Evolutionary conservation across 257 asterid genomes (phyloP).

Genomic region (Solanum chaucha): DNA sequence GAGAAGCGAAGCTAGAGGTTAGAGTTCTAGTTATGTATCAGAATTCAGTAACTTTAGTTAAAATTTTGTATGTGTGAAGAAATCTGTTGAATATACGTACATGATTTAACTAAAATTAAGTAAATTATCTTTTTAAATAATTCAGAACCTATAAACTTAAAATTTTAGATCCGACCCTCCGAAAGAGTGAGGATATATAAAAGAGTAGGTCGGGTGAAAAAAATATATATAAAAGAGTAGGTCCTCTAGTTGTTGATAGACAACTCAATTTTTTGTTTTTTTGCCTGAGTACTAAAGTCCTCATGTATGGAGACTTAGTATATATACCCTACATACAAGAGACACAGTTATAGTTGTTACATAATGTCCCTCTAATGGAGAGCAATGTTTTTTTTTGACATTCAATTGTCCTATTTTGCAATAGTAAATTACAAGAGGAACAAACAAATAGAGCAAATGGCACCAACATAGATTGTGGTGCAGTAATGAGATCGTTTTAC

Average conservation of each 20-base stretch:
- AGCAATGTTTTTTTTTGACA: background rate
- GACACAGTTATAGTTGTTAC: background rate
- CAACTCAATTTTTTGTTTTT: background rate
- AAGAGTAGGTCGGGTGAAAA: background rate
- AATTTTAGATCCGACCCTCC: background rate
- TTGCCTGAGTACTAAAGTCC: background rate
- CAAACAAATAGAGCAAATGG: background rate
- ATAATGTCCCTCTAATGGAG: background rate
- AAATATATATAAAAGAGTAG: background rate
- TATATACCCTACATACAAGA: background rate
- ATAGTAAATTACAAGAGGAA: background rate
- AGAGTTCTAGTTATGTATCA: background rate
- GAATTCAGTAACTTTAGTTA: background rate
- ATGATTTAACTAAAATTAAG: background rate
- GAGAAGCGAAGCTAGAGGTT: background rate
- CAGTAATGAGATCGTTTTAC: too few species aligned
- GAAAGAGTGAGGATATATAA: background rate
- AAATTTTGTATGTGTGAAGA: background rate
- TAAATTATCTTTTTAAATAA: accelerated
- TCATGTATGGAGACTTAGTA: background rate
- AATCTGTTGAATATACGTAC: background rate
- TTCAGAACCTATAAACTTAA: background rate
- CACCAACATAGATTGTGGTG: background rate
- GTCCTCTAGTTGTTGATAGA: background rate
- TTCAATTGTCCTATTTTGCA: background rate